Evolutionary conservation across 441 rosid genomes (phyloP).

Genomic region (Populus tomentosa): DNA sequence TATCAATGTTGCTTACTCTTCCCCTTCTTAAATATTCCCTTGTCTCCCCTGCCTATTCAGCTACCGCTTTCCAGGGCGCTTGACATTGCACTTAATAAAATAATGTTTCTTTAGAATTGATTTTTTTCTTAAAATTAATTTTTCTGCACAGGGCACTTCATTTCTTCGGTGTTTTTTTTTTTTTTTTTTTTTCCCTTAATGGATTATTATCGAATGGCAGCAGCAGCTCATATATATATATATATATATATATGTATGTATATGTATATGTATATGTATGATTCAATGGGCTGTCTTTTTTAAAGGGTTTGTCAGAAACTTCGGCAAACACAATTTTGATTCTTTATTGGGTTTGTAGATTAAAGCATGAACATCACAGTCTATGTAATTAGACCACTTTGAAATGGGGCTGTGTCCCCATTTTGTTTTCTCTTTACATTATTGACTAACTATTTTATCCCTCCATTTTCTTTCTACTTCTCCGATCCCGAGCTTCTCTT

Average conservation of each 20-base stretch:
- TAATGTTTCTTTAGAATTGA: not conserved
- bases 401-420: slow-evolving; percentile 18
- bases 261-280: too few relatives aligned
- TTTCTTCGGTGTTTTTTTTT: not conserved
- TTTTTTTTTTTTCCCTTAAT: too few relatives aligned
- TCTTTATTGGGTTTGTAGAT: slow-evolving; percentile 28
- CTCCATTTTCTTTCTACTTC: slow-evolving; percentile 19
- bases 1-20: not conserved
- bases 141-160: not conserved
- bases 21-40: slow-evolving; percentile 3
- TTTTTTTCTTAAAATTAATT: slow-evolving; percentile 19
- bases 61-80: slow-evolving; percentile 22
- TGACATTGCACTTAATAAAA: too few relatives aligned
- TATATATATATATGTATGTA: too few relatives aligned
- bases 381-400: slow-evolving; percentile 23
- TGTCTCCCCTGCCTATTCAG: slow-evolving; percentile 37
- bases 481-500: slow-evolving; percentile 58
- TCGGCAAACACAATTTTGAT: slow-evolving; percentile 29
- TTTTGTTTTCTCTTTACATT: slow-evolving; percentile 21
- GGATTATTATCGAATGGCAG: not conserved
- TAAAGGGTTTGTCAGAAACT: slow-evolving; percentile 31
- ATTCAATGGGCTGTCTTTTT: not conserved
- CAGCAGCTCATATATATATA: not conserved
- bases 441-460: slow-evolving; percentile 23
- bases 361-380: slow-evolving; percentile 10